Conservation (phyloP, 2,329 filamentous ascomycete genomes). For the Sarocladium oryzae region DNA sequence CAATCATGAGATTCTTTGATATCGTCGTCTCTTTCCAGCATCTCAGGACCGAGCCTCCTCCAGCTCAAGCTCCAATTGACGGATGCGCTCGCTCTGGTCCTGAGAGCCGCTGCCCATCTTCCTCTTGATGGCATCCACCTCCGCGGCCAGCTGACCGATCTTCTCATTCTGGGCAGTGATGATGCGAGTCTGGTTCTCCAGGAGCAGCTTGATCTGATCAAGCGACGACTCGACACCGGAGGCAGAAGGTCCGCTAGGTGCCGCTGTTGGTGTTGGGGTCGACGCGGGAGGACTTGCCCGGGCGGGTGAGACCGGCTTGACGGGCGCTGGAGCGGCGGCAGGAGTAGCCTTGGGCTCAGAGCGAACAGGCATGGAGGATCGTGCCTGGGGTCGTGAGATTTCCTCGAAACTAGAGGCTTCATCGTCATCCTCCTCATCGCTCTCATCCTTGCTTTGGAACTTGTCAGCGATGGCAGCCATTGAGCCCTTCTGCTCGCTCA, state of each 20-base stretch:
- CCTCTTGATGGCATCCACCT: constrained; percentile 77
- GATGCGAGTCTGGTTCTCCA: constrained; percentile 71
- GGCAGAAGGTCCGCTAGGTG: constrained; percentile 16
- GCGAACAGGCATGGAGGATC: constrained; percentile 34
- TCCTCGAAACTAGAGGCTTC: constrained; percentile 84
- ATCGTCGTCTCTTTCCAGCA: not conserved
- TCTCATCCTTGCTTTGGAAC: constrained; percentile 68
- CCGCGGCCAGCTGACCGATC: constrained; percentile 61
- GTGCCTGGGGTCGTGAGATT: constrained; percentile 66
- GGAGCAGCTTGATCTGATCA: constrained; percentile 67
- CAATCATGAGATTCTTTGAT: not conserved
- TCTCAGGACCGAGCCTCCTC: constrained; percentile 54
- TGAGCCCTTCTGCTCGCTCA: constrained; percentile 81
- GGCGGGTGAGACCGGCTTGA: constrained; percentile 19
- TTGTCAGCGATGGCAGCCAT: constrained; percentile 81
- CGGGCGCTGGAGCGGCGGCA: constrained; percentile 14
- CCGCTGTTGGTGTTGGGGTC: constrained; percentile 10
- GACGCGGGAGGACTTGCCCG: constrained; percentile 12
- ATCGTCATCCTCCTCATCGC: constrained; percentile 55
- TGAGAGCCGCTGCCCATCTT: constrained; percentile 53
- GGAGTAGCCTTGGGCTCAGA: constrained; percentile 33
- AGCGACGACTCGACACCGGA: constrained; percentile 54
- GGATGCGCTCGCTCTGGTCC: constrained; percentile 62
- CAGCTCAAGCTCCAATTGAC: constrained; percentile 61
- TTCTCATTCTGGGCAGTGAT: constrained; percentile 73